Evolutionary conservation across 2,329 filamentous ascomycete genomes (phyloP).

Genomic region (Fusarium denticulatum): DNA sequence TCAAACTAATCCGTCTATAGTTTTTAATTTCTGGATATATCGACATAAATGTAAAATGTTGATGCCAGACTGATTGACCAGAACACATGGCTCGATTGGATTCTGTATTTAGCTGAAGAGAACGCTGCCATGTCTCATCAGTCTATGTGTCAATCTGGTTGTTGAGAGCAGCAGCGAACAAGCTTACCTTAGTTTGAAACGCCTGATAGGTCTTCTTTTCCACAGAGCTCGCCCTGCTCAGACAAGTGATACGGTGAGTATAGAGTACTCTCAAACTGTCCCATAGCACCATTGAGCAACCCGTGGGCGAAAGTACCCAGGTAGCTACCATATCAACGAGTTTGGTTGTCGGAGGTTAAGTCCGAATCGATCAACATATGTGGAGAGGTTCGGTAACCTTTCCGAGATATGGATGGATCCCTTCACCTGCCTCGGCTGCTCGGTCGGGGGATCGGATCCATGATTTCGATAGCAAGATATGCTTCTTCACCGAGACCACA

Average conservation of each 20-base stretch:
- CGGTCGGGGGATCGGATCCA: constrained; percentile 38
- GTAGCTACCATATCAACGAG: neutral
- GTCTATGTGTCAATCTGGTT: neutral
- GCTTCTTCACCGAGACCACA: neutral
- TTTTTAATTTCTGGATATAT: neutral
- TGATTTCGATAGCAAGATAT: neutral
- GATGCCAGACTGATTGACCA: neutral
- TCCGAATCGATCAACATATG: constrained; percentile 7
- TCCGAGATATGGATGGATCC: constrained; percentile 10
- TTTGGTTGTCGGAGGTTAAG: neutral
- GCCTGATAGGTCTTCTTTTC: neutral
- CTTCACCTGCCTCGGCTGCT: constrained; percentile 42
- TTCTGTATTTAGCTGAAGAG: neutral
- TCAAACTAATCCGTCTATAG: neutral
- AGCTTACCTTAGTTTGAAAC: neutral
- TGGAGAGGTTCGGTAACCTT: neutral
- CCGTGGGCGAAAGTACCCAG: neutral
- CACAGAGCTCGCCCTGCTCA: neutral
- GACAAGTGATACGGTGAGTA: too few species aligned
- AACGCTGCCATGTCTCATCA: neutral
- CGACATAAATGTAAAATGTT: neutral
- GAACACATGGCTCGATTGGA: neutral
- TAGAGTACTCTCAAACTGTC: neutral
- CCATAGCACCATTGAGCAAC: constrained; percentile 8
- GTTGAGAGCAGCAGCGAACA: neutral